Evolutionary conservation across 1,284 basidiomycete genomes (phyloP), one percentile per base, ranked within the genome.

Genomic region (Cryptococcus sp.): DNA sequence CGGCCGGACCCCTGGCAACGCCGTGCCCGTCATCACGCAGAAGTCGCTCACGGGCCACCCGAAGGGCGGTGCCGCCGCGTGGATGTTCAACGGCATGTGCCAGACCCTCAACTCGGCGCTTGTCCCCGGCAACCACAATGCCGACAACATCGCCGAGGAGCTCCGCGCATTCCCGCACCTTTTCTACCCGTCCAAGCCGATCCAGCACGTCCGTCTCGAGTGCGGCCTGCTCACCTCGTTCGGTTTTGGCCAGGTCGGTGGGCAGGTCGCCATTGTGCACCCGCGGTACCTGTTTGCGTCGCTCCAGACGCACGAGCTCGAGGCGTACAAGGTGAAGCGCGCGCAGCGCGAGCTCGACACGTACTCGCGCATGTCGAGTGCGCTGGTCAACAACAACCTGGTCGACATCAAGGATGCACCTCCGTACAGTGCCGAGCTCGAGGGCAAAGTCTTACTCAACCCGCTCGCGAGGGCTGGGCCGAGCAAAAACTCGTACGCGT

Each of bases 191-290:
- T 98, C 95, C 44, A 93, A 89, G 79, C 84, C 92, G 4, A 92
- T 98, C 69, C 84, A 92, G 72, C 95, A 93, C 6, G 90, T 94
- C 66, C 90, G 91, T 59, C 87, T 98, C 69, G 87, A 88, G 60
- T 89, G 88, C 49, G 91, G 91, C 78, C 82, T 92, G 60, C 89
- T 95, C 82, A 97, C 95, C 3, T 97, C 93, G 18, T 98, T 98
- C 80, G 96, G 96, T 69, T 98, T 98, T 82, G 96, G 95, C 69
- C 96, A 98, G 84, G 94, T 97, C 64, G 96, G 95, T 62, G 96
- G 95, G 61, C 90, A 88, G 60, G 88, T 86, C 48, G 83, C 95
- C 62, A 81, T 97, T 66, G 76, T 98, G 55, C 87, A 98, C 78
- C 92, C 96, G 50, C 88, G 90, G 65, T 92, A 91, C 80, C 82